phyloP scores from a whole-genome alignment of 31 red algal species.

The Endocladia muricata region DNA sequence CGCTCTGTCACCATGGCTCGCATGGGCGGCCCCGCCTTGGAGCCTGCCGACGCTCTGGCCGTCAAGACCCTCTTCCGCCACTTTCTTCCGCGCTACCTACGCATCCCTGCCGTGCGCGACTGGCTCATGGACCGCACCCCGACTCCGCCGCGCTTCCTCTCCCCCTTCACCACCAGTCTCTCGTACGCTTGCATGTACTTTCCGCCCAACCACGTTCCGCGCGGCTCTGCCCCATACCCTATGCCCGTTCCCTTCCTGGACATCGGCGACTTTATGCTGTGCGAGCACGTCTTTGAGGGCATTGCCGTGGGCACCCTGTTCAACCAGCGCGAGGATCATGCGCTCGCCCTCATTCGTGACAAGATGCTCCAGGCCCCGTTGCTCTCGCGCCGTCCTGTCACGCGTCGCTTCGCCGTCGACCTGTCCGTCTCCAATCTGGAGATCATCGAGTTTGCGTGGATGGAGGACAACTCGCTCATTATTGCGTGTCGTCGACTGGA shows the following conservation, averaged over 20 bases:
- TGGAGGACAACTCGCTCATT: conserved; percentile 47
- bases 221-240: conserved; percentile 15
- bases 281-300: conserved; percentile 38
- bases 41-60: background rate
- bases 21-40: background rate
- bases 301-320: conserved; percentile 44
- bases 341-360: conserved; percentile 36
- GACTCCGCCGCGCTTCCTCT: conserved; percentile 6
- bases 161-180: conserved; percentile 14
- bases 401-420: conserved; percentile 53
- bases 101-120: conserved; percentile 18
- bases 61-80: conserved; percentile 20
- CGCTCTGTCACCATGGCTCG: background rate
- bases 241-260: conserved; percentile 43
- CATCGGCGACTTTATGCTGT: conserved; percentile 57
- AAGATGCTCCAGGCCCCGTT: background rate
- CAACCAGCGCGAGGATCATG: conserved; percentile 36
- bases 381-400: background rate
- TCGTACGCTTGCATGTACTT: conserved; percentile 59
- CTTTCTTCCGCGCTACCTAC: conserved; percentile 50
- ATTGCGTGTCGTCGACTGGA: conserved; percentile 47
- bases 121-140: conserved; percentile 35
- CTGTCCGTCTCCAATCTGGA: conserved; percentile 32
- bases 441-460: conserved; percentile 67
- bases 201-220: conserved; percentile 11